Percentiles rank a stretch among this genome's conserved stretches.
These are phyloP conservation scores for Calonectria hawksworthii DNA, from an alignment of 2,329 filamentous ascomycete genomes.

Conservation along the genomic window DNA sequence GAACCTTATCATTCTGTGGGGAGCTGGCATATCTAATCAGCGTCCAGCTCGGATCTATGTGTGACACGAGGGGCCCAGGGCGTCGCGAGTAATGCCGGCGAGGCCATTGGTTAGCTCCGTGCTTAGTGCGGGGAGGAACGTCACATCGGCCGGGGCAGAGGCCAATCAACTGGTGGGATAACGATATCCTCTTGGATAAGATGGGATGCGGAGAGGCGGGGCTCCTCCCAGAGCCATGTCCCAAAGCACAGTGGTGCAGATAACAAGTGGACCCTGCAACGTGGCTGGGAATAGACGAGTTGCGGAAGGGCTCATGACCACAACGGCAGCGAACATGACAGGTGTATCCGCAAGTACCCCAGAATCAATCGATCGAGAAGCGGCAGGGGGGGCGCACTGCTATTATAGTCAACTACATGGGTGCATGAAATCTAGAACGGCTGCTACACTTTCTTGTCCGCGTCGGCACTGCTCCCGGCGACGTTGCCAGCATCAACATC, in stretches of 20 bases:
- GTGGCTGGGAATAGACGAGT: neutral
- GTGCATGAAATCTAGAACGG: neutral
- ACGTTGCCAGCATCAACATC: constrained; percentile 9
- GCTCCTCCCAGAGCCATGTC: constrained; percentile 18
- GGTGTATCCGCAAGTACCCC: neutral
- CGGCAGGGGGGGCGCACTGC: neutral
- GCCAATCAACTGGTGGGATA: constrained; percentile 22
- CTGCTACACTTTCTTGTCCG: constrained; percentile 20
- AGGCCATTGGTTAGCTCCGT: constrained; percentile 11
- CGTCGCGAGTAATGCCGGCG: neutral
- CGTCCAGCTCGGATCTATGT: neutral
- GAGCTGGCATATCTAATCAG: neutral
- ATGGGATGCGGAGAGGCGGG: constrained; percentile 18
- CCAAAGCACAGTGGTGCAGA: neutral
- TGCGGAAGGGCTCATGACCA: neutral
- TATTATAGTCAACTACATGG: neutral
- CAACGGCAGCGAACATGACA: neutral
- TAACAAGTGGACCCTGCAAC: constrained; percentile 8
- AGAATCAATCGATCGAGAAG: constrained; percentile 2
- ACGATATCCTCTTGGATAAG: constrained; percentile 12
- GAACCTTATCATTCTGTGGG: constrained; percentile 20
- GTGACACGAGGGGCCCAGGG: neutral
- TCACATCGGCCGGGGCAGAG: neutral
- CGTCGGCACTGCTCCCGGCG: neutral
- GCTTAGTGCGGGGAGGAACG: neutral